A percentile compares a stretch with the other conserved stretches of the same genome.
phyloP scores from a whole-genome alignment of 2,329 filamentous ascomycete genomes.

The Beauveria sp. region DNA sequence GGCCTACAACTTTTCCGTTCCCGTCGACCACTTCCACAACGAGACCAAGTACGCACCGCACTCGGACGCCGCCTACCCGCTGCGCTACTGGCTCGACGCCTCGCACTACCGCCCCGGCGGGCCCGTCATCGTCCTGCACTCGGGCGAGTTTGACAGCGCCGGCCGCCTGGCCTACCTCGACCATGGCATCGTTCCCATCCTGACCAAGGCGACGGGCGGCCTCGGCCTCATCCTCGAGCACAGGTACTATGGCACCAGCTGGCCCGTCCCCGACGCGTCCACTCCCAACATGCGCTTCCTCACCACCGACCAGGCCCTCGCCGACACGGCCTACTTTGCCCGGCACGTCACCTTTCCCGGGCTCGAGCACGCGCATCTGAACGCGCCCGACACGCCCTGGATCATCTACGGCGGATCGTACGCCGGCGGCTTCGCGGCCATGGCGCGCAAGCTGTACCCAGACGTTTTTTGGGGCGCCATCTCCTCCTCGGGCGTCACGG shows the following conservation, averaged over 20 bases:
- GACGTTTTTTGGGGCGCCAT: conserved; percentile 73
- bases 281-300: conserved; percentile 71
- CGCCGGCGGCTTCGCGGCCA: conserved; percentile 70
- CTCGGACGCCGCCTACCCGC: conserved; percentile 55
- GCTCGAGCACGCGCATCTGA: conserved; percentile 59
- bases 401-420: conserved; percentile 81
- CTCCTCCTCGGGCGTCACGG: conserved; percentile 70
- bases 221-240: conserved; percentile 79
- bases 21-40: conserved; percentile 78
- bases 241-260: conserved; percentile 75
- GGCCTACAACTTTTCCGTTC: conserved; percentile 32
- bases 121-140: conserved; percentile 69
- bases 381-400: conserved; percentile 57
- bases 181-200: conserved; percentile 66
- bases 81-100: conserved; percentile 80
- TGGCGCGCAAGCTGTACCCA: conserved; percentile 69
- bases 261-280: conserved; percentile 57
- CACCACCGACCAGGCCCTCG: conserved; percentile 74
- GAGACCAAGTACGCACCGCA: conserved; percentile 72
- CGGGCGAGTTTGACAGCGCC: conserved; percentile 61
- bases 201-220: conserved; percentile 64
- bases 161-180: conserved; percentile 62
- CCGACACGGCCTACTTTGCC: conserved; percentile 76
- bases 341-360: conserved; percentile 63
- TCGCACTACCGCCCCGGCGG: conserved; percentile 68